phyloP scores from a whole-genome alignment of 257 asterid genomes.

The Penstemon newberryi region DNA sequence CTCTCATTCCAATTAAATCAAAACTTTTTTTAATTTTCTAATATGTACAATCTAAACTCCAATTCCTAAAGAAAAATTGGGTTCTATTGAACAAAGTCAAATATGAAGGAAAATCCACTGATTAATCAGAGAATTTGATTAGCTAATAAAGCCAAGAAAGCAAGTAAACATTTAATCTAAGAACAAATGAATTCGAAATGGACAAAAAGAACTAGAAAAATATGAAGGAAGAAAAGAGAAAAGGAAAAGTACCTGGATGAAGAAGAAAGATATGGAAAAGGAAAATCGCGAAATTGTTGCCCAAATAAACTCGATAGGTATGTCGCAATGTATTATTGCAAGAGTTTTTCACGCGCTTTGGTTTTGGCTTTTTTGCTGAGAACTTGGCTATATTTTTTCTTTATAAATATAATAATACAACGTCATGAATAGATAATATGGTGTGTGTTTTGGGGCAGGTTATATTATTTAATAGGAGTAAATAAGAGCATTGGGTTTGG shows the following conservation, averaged over 20 bases:
- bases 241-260: constrained; percentile 45
- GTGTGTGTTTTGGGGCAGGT: neutral
- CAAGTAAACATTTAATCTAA: constrained; percentile 25
- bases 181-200: neutral
- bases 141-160: constrained; percentile 21
- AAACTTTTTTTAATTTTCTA: neutral
- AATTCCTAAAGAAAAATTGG: constrained; percentile 29
- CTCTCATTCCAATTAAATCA: constrained; percentile 12
- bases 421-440: neutral
- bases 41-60: constrained; percentile 11
- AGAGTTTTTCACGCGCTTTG: constrained; percentile 39
- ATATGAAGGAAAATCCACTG: constrained; percentile 36
- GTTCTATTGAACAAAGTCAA: constrained; percentile 1
- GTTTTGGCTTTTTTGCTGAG: neutral
- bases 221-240: neutral
- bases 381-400: constrained; percentile 10
- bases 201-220: neutral
- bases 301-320: constrained; percentile 29
- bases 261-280: constrained; percentile 32
- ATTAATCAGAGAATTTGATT: constrained; percentile 58
- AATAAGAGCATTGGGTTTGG: constrained; percentile 19
- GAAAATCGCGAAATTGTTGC: constrained; percentile 40
- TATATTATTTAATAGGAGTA: neutral
- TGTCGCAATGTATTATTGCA: constrained; percentile 5
- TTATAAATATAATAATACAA: neutral